Conservation (phyloP, 1,139 yeast species). For the Yamadazyma atlantica region DNA sequence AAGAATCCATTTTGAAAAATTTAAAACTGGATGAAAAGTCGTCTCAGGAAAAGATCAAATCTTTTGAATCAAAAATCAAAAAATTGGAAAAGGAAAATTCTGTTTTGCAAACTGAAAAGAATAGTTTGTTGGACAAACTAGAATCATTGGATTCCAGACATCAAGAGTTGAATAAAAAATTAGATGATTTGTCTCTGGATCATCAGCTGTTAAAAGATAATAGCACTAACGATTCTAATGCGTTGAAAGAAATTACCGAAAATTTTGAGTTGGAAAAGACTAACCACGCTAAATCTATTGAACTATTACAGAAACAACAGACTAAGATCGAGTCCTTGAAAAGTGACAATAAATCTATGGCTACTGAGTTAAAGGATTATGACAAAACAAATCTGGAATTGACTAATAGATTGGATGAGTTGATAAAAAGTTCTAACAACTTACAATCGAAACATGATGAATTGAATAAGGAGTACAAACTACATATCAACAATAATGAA, state of each 20-base stretch:
- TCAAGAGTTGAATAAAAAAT: slow-evolving; percentile 26
- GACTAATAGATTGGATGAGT: slow-evolving; percentile 8
- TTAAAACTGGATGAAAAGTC: slow-evolving; percentile 26
- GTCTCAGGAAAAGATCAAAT: slow-evolving; percentile 20
- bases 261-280: slow-evolving; percentile 16
- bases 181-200: slow-evolving; percentile 17
- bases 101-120: slow-evolving; percentile 18
- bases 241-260: slow-evolving; percentile 6
- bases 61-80: slow-evolving; percentile 15
- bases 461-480: slow-evolving; percentile 8
- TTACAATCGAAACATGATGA: slow-evolving; percentile 11
- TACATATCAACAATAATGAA: slow-evolving; percentile 8
- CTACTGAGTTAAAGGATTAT: slow-evolving; percentile 18
- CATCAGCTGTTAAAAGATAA: slow-evolving; percentile 14
- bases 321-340: slow-evolving; percentile 9
- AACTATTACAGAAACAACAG: slow-evolving; percentile 14
- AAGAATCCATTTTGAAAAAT: slow-evolving; percentile 23
- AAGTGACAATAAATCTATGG: slow-evolving; percentile 13
- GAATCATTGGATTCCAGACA: slow-evolving; percentile 18
- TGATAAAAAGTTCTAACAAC: slow-evolving; percentile 5
- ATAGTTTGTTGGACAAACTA: slow-evolving; percentile 15
- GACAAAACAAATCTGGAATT: slow-evolving; percentile 7
- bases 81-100: slow-evolving; percentile 18
- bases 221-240: slow-evolving; percentile 1
- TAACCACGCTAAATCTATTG: slow-evolving; percentile 19